A percentile compares a stretch with the other conserved stretches of the same genome.
Conservation (phyloP, 345 rosid species). For the Physaria fendleri region DNA sequence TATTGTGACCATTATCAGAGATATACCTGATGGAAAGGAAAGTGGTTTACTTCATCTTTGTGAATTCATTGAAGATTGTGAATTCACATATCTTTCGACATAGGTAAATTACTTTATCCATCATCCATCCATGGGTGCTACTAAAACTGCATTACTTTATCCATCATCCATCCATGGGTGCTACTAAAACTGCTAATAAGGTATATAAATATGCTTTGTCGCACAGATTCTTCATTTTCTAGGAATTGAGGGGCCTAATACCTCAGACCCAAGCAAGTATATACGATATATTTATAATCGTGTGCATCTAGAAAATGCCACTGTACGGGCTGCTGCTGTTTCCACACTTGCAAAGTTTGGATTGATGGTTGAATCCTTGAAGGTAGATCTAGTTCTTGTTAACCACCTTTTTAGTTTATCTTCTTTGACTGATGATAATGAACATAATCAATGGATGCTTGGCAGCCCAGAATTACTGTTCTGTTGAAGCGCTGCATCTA, state of each 20-base stretch:
- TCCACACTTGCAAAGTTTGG: conserved; percentile 95
- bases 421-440: neutral
- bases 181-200: no score
- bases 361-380: conserved; percentile 78
- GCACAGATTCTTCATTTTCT: conserved; percentile 91
- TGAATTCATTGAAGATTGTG: conserved; percentile 98
- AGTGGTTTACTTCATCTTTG: conserved; percentile 95
- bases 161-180: no score
- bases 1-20: conserved; percentile 89
- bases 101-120: conserved; percentile 49
- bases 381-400: conserved; percentile 44
- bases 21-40: conserved; percentile 97
- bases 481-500: conserved; percentile 83
- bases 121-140: no score
- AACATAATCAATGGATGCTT: neutral
- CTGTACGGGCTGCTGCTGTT: conserved; percentile 95
- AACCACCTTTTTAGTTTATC: neutral
- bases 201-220: neutral
- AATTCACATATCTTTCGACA: conserved; percentile 94
- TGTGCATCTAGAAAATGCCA: conserved; percentile 96
- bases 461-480: conserved; percentile 83
- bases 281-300: conserved; percentile 99
- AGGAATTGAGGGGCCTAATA: conserved; percentile 90
- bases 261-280: conserved; percentile 90
- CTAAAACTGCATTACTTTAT: no score